Evolutionary conservation across 306 rosid species (phyloP), one percentile per base, ranked within the genome.

Genomic region (Hippophae rhamnoides): DNA sequence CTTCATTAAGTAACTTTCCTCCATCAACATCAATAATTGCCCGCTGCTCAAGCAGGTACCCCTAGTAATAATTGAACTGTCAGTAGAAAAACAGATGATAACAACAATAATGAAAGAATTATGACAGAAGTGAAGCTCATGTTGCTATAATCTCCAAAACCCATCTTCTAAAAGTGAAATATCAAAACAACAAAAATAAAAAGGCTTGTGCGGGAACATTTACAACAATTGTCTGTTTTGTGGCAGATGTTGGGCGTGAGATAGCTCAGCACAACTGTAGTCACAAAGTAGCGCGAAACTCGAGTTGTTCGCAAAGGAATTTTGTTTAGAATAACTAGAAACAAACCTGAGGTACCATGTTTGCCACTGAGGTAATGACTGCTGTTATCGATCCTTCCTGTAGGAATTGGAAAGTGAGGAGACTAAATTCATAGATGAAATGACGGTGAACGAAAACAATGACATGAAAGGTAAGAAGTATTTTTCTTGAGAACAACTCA

Each of bases 261-360:
- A 31, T 31, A 31, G 38, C 38, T 31, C 38, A 31, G 5, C 38
- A 31, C 23, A 5, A 6, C 52, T 13, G 2, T 11, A 11, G 52
- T 48, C 13, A 48, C 52, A 9, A 65, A 7, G 41, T 14, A 41
- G 52, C 38, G 23, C 38, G 3, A 31, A 31, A 31, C 23, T 18
- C 23, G 23, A 18, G 23, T 31, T 31, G 38, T 23, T 2, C 8
- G 8, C 6, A 0, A 31, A 55, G 41, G 10, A 47, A 56, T 27
- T 10, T 49, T 10, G 13, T n/a, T 1, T 13, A 10, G 44, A 9
- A 2, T 14, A 2, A 56, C 53, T 64, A 63, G 41, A 72, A 64
- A 76, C 87, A 65, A 77, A 90, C 98, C 98, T 92, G 87, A 25
- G 98, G 98, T 74, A 92, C 76, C 92, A 92, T 76, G 84, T 78